phyloP scores from a whole-genome alignment of 2,329 filamentous ascomycete genomes.

The Pseudocercospora eumusae region DNA sequence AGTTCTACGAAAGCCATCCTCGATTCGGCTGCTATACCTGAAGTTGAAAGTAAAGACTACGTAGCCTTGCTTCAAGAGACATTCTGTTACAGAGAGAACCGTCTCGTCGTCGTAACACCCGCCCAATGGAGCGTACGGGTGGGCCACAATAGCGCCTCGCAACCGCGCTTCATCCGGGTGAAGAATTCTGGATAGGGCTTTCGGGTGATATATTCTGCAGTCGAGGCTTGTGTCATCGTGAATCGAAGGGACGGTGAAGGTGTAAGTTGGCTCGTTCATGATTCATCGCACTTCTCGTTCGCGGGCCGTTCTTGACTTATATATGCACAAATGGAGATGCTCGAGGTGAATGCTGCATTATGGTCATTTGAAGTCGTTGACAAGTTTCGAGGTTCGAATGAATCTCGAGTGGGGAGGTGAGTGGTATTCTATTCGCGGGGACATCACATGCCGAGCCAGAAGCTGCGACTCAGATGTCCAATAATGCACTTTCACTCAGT shows the following conservation, averaged over 20 bases:
- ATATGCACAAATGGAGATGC: background rate
- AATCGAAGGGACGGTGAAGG: constrained; percentile 80
- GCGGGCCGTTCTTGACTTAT: background rate
- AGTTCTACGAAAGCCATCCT: background rate
- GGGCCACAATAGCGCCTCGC: constrained; percentile 69
- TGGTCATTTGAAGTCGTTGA: background rate
- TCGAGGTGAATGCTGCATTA: background rate
- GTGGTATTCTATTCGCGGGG: background rate
- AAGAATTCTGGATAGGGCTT: background rate
- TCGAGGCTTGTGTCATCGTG: constrained; percentile 75
- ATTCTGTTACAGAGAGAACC: constrained; percentile 64
- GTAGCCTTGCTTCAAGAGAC: constrained; percentile 69
- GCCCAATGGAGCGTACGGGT: constrained; percentile 87
- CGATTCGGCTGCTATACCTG: constrained; percentile 56
- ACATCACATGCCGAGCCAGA: background rate
- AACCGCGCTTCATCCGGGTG: background rate
- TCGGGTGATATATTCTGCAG: constrained; percentile 75
- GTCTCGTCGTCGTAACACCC: constrained; percentile 82
- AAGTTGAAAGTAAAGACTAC: constrained; percentile 91
- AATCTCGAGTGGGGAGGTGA: background rate
- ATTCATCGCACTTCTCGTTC: background rate
- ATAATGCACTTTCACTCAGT: constrained; percentile 17
- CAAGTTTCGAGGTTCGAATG: background rate
- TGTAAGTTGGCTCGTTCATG: constrained; percentile 23
- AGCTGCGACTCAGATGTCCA: background rate